These are phyloP conservation scores for Lactarius deliciosus DNA, from an alignment of 768 basidiomycete species.

Conservation along the genomic window DNA sequence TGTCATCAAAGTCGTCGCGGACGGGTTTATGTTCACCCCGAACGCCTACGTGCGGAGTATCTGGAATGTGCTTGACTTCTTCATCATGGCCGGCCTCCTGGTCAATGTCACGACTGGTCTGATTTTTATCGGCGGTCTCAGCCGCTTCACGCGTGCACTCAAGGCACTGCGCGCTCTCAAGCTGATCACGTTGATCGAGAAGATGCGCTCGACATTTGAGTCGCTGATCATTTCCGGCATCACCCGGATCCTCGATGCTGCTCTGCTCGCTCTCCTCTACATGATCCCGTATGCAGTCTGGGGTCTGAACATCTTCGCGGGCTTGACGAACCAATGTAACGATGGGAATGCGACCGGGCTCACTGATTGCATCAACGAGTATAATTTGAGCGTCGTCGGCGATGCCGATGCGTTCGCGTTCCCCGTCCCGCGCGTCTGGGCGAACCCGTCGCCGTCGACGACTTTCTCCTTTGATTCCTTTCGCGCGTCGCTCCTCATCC, in stretches of 20 bases:
- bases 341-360: constrained; percentile 57
- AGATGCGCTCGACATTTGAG: constrained; percentile 84
- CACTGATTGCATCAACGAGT: constrained; percentile 73
- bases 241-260: constrained; percentile 83
- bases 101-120: constrained; percentile 72
- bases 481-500: constrained; percentile 76
- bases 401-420: constrained; percentile 56
- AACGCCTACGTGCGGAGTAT: constrained; percentile 90
- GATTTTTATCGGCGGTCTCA: constrained; percentile 73
- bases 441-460: constrained; percentile 78
- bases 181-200: constrained; percentile 84
- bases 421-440: constrained; percentile 84
- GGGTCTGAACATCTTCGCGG: constrained; percentile 92
- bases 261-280: constrained; percentile 83
- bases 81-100: constrained; percentile 76
- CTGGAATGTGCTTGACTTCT: constrained; percentile 89
- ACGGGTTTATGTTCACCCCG: constrained; percentile 88
- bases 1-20: constrained; percentile 86
- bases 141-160: constrained; percentile 78
- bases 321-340: constrained; percentile 82
- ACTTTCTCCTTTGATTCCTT: constrained; percentile 91
- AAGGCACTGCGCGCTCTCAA: constrained; percentile 88
- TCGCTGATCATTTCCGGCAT: constrained; percentile 85
- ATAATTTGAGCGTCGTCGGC: constrained; percentile 58
- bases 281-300: constrained; percentile 92